phyloP scores from a whole-genome alignment of 352 stramenopile genomes.

The Pythium oligandrum region DNA sequence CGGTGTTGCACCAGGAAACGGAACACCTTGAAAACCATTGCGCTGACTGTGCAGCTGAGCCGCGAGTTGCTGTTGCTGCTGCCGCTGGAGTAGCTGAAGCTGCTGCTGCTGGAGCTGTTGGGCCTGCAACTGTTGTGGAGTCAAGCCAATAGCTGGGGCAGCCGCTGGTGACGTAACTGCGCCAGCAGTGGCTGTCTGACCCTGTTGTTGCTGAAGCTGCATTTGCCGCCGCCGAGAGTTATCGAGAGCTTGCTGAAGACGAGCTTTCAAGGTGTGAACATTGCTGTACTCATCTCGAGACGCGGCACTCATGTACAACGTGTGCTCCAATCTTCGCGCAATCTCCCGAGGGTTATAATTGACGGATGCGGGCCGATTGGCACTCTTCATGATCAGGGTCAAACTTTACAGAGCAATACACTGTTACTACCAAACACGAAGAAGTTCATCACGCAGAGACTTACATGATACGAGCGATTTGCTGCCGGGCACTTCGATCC shows the following conservation, averaged over 20 bases:
- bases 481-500: constrained; percentile 69
- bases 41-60: constrained; percentile 67
- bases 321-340: constrained; percentile 76
- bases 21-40: constrained; percentile 56
- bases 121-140: constrained; percentile 18
- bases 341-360: constrained; percentile 89
- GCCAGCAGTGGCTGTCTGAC: constrained; percentile 4
- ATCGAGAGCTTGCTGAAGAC: constrained; percentile 80
- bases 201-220: constrained; percentile 55
- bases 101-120: constrained; percentile 47
- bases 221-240: constrained; percentile 77
- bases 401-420: constrained; percentile 31
- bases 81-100: constrained; percentile 51
- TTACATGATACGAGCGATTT: constrained; percentile 88
- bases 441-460: constrained; percentile 11
- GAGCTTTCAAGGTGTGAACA: constrained; percentile 77
- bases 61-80: constrained; percentile 69
- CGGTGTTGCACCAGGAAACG: constrained; percentile 36
- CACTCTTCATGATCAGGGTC: constrained; percentile 88
- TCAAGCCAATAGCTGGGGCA: background rate
- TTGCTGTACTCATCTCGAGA: constrained; percentile 87
- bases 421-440: background rate
- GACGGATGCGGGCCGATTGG: constrained; percentile 78
- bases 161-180: background rate
- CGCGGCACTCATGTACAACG: constrained; percentile 79